Percentiles rank a stretch among this genome's conserved stretches.
Conservation (phyloP, 2,329 filamentous ascomycete species). For the Alternaria burnsii region DNA sequence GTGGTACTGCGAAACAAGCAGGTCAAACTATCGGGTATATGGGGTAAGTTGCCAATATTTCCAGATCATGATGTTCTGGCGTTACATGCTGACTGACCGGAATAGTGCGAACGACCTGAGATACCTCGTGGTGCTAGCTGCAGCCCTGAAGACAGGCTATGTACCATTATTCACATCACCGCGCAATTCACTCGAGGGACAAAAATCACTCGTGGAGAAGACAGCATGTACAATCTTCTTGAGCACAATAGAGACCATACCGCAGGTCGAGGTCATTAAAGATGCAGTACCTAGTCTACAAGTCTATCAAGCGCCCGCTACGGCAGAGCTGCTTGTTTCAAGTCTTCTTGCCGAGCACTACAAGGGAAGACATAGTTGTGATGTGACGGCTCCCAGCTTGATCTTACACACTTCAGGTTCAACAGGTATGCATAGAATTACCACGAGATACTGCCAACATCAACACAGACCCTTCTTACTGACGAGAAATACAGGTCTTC, state of each 20-base stretch:
- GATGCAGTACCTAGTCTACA: background rate
- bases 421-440: background rate
- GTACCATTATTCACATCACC: conserved; percentile 8
- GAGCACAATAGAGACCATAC: conserved; percentile 1
- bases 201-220: conserved; percentile 1
- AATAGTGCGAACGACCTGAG: conserved; percentile 3
- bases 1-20: background rate
- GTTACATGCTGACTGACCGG: background rate
- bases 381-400: background rate
- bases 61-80: rapidly evolving
- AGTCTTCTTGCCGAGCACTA: background rate
- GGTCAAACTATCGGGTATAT: conserved; percentile 9
- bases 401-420: conserved; percentile 13
- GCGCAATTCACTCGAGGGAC: conserved; percentile 3
- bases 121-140: conserved; percentile 6
- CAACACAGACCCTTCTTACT: background rate
- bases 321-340: background rate
- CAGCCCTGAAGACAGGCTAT: conserved; percentile 7
- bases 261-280: background rate
- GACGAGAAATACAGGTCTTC: background rate
- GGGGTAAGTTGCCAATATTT: background rate
- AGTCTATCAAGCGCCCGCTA: background rate
- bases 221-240: conserved; percentile 3
- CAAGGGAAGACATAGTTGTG: background rate
- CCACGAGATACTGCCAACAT: too few species aligned